Base-by-base conservation (phyloP, 768 basidiomycete genomes). In the Cyathus striatus region DNA sequence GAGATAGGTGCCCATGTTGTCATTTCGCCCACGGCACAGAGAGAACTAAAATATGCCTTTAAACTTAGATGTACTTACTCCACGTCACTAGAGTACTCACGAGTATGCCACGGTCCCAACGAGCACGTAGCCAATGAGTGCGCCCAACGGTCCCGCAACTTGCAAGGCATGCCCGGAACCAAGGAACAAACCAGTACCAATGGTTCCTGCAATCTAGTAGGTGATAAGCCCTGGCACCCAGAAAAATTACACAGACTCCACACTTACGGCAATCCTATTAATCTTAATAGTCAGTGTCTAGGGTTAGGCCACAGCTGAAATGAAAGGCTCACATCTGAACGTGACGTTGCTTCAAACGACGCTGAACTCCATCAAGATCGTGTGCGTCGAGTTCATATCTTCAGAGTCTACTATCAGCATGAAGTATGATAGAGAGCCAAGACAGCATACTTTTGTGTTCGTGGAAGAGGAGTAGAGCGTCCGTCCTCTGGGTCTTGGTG, bases 1-100 rank as follows among this genome's bases (percentile, higher is more conserved):
- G 86, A 83, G 38, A 88, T 79, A 2, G 86, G 86, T 1, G 84
- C 86, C 62, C 78, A 76, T 3, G 82, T 78, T n/a, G 85, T 83
- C 85, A 89, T 83, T 63, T 90, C 87, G 24, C 79, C 85, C 12
- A 87, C 58, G 2, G 80, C 75, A 51, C 83, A 82, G 12, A 87
- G 62, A 3, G 80, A 76, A 5, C 77, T 79, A 41, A 14, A 14
- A n/a, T n/a, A 14, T 20, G 13, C n/a, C 26, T 30, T 32, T 9
- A 21, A 41, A 16, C 12, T 16, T 18, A 5, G 5, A 17, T 16
- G n/a, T 4, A n/a, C 47, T 24, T 25, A 23, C 7, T 14, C 22
- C 4, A 20, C 12, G 7, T 30, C 7, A 38, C 24, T 21, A 25
- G n/a, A 25, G 10, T 4, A 69, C 78, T 49, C 46, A 80, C 69